Percentiles rank a stretch among this genome's conserved stretches.
phyloP scores from a whole-genome alignment of 768 basidiomycete genomes.

The Wakefieldia striispora region DNA sequence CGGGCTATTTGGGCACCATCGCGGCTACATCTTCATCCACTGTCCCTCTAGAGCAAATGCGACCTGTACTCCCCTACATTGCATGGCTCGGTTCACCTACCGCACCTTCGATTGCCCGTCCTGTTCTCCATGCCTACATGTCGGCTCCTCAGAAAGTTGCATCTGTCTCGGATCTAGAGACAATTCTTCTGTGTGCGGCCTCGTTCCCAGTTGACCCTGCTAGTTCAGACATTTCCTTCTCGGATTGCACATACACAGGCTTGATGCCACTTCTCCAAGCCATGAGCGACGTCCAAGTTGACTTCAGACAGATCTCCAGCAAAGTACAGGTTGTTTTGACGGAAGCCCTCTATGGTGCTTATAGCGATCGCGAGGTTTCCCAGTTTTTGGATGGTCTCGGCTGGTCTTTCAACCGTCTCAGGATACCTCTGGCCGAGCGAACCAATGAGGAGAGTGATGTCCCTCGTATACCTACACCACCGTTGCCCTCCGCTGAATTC shows the following conservation, averaged over 20 bases:
- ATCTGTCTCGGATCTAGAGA: slow-evolving; percentile 41
- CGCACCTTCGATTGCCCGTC: slow-evolving; percentile 33
- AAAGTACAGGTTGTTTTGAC: slow-evolving; percentile 20
- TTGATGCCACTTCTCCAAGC: slow-evolving; percentile 44
- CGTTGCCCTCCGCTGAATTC: slow-evolving; percentile 12
- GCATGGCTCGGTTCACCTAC: slow-evolving; percentile 34
- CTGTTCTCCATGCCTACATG: slow-evolving; percentile 47
- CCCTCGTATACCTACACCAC: slow-evolving; percentile 10
- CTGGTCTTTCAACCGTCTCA: slow-evolving; percentile 19
- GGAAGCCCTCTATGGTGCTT: slow-evolving; percentile 23
- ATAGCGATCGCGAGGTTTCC: slow-evolving; percentile 19
- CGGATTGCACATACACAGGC: slow-evolving; percentile 36
- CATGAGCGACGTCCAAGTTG: slow-evolving; percentile 33
- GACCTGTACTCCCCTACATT: slow-evolving; percentile 30
- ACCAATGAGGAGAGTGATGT: slow-evolving; percentile 2
- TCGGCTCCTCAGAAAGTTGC: slow-evolving; percentile 36
- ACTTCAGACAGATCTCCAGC: slow-evolving; percentile 26
- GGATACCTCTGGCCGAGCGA: slow-evolving; percentile 20
- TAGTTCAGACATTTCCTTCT: slow-evolving; percentile 3
- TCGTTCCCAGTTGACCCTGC: slow-evolving; percentile 24
- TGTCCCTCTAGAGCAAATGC: slow-evolving; percentile 5
- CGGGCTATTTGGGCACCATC: slow-evolving; percentile 18
- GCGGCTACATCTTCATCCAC: background rate
- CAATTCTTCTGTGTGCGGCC: slow-evolving; percentile 40
- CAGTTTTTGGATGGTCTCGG: slow-evolving; percentile 21